Evolutionary conservation across 2,329 filamentous ascomycete species (phyloP).

Genomic region (Davidsoniella eucalypti): DNA sequence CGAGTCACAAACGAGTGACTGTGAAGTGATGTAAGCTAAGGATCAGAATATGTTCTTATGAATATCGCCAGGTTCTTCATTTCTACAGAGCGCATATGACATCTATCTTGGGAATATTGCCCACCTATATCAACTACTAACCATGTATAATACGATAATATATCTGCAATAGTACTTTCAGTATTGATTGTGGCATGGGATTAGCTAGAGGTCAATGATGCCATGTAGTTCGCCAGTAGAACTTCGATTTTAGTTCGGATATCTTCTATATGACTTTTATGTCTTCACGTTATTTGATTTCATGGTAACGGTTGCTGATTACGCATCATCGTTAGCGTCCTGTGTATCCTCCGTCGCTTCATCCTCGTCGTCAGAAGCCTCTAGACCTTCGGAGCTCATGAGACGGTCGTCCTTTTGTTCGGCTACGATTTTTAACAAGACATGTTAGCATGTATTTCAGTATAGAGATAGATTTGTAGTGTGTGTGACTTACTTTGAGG

Average conservation of each 20-base stretch:
- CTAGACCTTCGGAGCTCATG: conserved; percentile 50
- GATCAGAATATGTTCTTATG: too few relatives aligned
- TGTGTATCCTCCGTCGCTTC: conserved; percentile 32
- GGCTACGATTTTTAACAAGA: conserved; percentile 24
- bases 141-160: too few relatives aligned
- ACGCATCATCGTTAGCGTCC: conserved; percentile 19
- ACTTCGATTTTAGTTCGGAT: background rate
- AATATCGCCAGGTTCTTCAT: too few relatives aligned
- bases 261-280: background rate
- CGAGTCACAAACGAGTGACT: too few relatives aligned
- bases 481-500: conserved; percentile 43
- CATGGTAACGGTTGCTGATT: background rate
- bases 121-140: too few relatives aligned
- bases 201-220: too few relatives aligned
- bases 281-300: background rate
- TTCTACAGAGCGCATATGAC: too few relatives aligned
- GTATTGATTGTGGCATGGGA: too few relatives aligned
- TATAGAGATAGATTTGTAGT: background rate
- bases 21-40: too few relatives aligned
- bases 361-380: conserved; percentile 42
- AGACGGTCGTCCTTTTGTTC: conserved; percentile 52
- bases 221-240: too few relatives aligned
- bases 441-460: conserved; percentile 4
- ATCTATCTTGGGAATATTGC: too few relatives aligned
- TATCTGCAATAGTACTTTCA: too few relatives aligned